Percentiles rank a stretch among this genome's conserved stretches.
phyloP scores from a whole-genome alignment of 2,329 filamentous ascomycete species.

The Cryphonectria naterciae region DNA sequence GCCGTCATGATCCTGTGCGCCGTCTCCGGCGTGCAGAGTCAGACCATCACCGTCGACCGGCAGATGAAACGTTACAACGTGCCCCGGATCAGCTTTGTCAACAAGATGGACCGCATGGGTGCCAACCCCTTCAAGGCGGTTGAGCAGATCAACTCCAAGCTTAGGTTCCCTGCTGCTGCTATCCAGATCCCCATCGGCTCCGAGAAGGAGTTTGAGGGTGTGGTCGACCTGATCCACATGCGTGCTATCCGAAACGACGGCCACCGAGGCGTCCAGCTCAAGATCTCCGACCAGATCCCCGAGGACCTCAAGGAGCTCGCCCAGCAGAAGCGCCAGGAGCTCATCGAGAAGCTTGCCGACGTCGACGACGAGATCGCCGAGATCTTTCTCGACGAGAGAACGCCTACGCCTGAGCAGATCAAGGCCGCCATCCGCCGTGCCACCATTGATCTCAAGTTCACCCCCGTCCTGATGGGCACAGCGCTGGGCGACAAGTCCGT shows the following conservation, averaged over 20 bases:
- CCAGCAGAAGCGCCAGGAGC: conserved; percentile 78
- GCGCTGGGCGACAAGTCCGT: conserved; percentile 93
- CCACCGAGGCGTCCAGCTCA: conserved; percentile 74
- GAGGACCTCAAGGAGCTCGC: conserved; percentile 76
- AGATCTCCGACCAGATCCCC: conserved; percentile 79
- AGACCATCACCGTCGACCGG: conserved; percentile 96
- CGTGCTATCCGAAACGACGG: conserved; percentile 93
- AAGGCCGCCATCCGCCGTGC: conserved; percentile 89
- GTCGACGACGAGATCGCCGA: conserved; percentile 98
- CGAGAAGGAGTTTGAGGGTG: conserved; percentile 89
- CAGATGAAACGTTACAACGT: conserved; percentile 99
- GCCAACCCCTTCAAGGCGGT: conserved; percentile 97
- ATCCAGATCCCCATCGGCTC: conserved; percentile 92
- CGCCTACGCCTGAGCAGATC: conserved; percentile 80
- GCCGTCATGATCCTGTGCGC: conserved; percentile 99
- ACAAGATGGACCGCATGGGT: conserved; percentile 99
- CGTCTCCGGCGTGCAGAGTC: conserved; percentile 94
- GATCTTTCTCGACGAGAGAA: conserved; percentile 85
- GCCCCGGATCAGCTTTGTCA: conserved; percentile 92
- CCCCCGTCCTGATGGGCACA: conserved; percentile 94
- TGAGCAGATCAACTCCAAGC: conserved; percentile 95
- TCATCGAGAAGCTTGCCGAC: conserved; percentile 95
- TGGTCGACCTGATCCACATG: conserved; percentile 92
- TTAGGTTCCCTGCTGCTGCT: conserved; percentile 89
- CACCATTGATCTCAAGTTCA: conserved; percentile 88